Base-by-base conservation (phyloP, 768 basidiomycete genomes). In the Chlorophyllum brunneum region DNA sequence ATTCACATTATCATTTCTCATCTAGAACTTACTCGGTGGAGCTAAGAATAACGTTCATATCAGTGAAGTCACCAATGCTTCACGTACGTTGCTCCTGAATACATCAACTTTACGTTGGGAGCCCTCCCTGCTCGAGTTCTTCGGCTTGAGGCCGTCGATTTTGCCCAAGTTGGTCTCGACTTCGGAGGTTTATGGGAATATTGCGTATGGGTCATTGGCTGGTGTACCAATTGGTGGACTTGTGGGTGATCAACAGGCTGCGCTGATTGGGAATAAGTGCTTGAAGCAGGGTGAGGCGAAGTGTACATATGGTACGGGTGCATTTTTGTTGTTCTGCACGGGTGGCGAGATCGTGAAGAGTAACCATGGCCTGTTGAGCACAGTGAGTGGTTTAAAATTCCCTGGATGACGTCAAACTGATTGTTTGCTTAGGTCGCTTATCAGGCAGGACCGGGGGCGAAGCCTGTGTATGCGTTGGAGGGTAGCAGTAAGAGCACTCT, bases 201-300 rank as follows among this genome's bases (percentile, higher is more conserved):
- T 98, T 51, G 70, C 78, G 6, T 71, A 73, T 27, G 89, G 91
- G 2, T 62, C 83, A 2, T 73, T 92, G 56, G 73, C 75, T 58
- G 92, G 88, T 34, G 76, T 93, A 9, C 86, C 86, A 7, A 91
- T 99, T 48, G 94, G 85, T 31, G 95, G 95, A 18, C 81, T 98
- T 41, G 84, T 95, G 6, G 97, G 97, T n/a, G 97, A 99, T 65
- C 97, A 99, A 71, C 97, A 99, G 67, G 97, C 89, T 4, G 95
- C 95, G 20, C 73, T 99, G 20, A 83, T 98, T 45, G 97, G 95
- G 0, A 98, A 99, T 74, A 98, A 97, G 67, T 98, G 97, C 63
- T 67, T 99, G 48, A 74, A 64, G n/a, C 76, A 81, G 58, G 95
- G 95, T 15, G 89, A 98, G 66, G 95, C 95, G 2, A 99, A 99